phyloP scores from a whole-genome alignment of 2,329 filamentous ascomycete genomes.

The Neofusicoccum sp. region DNA sequence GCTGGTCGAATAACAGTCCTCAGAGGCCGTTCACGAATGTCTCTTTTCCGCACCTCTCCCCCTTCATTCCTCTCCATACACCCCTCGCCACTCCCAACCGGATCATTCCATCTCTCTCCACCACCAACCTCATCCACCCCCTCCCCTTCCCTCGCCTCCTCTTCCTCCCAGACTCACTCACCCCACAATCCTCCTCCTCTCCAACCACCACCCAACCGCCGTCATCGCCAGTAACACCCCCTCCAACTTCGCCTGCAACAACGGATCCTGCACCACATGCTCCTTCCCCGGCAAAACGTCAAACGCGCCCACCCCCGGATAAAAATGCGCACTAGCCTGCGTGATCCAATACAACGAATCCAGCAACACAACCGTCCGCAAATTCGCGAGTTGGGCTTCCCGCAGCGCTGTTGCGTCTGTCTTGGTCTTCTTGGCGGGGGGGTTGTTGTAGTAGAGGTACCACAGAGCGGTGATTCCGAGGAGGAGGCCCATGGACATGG shows the following conservation, averaged over 20 bases:
- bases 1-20: background rate
- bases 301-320: slow-evolving; percentile 35
- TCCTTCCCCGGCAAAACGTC: background rate
- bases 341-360: slow-evolving; percentile 47
- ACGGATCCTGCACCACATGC: background rate
- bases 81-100: background rate
- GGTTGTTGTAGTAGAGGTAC: slow-evolving; percentile 30
- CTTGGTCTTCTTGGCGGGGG: background rate
- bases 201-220: slow-evolving; percentile 9
- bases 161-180: background rate
- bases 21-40: background rate
- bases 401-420: background rate
- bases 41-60: background rate
- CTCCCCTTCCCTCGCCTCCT: background rate
- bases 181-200: slow-evolving; percentile 10
- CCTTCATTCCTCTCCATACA: background rate
- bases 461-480: slow-evolving; percentile 42
- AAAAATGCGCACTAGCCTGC: slow-evolving; percentile 45
- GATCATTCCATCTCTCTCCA: background rate
- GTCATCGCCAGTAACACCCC: background rate
- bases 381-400: background rate
- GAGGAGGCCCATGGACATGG: slow-evolving; percentile 47
- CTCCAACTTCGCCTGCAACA: slow-evolving; percentile 14
- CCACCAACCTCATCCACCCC: background rate
- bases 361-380: slow-evolving; percentile 28